Conservation (phyloP, 345 rosid species). For the Reutealis trisperma region DNA sequence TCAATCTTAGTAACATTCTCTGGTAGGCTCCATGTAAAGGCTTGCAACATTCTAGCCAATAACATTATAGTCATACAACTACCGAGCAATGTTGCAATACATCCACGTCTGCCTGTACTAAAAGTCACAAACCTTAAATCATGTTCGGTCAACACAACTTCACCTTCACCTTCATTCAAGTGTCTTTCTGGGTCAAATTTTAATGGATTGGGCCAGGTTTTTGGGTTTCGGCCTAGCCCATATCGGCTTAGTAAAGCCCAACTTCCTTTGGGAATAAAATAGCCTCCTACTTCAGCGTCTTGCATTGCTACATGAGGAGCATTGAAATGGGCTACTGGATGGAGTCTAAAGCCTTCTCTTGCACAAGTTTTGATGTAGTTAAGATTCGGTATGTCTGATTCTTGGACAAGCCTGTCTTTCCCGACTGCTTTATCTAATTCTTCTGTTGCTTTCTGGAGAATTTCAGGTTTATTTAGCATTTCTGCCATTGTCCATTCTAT, state of each 20-base stretch:
- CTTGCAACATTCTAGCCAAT: constrained; percentile 21
- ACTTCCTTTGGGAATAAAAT: constrained; percentile 60
- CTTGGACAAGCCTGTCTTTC: constrained; percentile 48
- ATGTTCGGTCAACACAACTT: constrained; percentile 33
- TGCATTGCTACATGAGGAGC: constrained; percentile 42
- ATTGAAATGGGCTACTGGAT: constrained; percentile 48
- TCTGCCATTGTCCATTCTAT: constrained; percentile 43
- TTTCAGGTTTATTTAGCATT: constrained; percentile 34
- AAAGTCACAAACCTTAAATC: constrained; percentile 44
- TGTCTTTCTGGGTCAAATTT: constrained; percentile 51
- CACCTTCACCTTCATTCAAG: constrained; percentile 12
- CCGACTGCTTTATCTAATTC: constrained; percentile 55
- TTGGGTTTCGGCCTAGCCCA: constrained; percentile 50
- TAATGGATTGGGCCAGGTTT: constrained; percentile 46
- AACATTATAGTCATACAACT: constrained; percentile 17
- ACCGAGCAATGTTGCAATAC: constrained; percentile 11
- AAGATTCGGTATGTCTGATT: constrained; percentile 45
- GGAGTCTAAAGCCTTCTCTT: constrained; percentile 54
- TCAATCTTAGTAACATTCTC: not conserved
- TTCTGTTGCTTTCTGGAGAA: constrained; percentile 39
- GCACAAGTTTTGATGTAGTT: constrained; percentile 53
- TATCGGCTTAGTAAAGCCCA: constrained; percentile 41
- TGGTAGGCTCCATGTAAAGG: constrained; percentile 19
- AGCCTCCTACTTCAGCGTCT: constrained; percentile 36
- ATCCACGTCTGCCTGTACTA: constrained; percentile 54